Percentiles rank a stretch among this genome's conserved stretches.
These are phyloP conservation scores for Mycena haematopus DNA, from an alignment of 768 basidiomycete genomes.

Conservation along the genomic window DNA sequence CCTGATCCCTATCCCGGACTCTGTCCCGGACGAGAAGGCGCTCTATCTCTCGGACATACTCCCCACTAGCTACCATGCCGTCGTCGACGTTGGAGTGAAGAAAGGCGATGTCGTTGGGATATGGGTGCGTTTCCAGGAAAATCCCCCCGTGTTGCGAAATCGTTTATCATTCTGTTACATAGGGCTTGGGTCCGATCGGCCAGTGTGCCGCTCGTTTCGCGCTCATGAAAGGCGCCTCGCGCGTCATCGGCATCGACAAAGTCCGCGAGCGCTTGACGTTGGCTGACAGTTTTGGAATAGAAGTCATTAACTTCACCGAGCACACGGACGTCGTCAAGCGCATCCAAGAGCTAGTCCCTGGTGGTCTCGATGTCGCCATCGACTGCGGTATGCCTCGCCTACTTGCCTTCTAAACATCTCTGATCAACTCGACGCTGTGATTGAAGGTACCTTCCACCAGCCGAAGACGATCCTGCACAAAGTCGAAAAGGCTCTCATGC, in stretches of 20 bases:
- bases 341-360: conserved; percentile 64
- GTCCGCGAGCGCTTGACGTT: conserved; percentile 54
- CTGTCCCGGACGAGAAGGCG: conserved; percentile 66
- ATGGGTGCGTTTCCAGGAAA: conserved; percentile 64
- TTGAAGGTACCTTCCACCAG: conserved; percentile 67
- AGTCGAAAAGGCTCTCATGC: conserved; percentile 70
- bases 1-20: conserved; percentile 70
- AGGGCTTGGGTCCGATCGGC: conserved; percentile 75
- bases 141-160: neutral
- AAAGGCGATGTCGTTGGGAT: conserved; percentile 74
- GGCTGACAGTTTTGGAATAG: conserved; percentile 56
- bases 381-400: conserved; percentile 48
- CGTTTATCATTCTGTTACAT: neutral
- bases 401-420: neutral
- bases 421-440: too few relatives aligned
- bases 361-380: conserved; percentile 68
- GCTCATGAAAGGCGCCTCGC: conserved; percentile 68
- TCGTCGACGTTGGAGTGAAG: conserved; percentile 76
- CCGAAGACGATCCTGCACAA: conserved; percentile 71
- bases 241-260: conserved; percentile 75
- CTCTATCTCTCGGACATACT: conserved; percentile 67
- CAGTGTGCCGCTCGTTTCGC: conserved; percentile 66
- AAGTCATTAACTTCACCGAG: conserved; percentile 64
- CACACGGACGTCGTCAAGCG: conserved; percentile 56
- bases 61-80: conserved; percentile 75